A percentile compares a stretch with the other conserved stretches of the same genome.
Conservation (phyloP, 2,329 filamentous ascomycete genomes). For the Sarocladium brachiariae region DNA sequence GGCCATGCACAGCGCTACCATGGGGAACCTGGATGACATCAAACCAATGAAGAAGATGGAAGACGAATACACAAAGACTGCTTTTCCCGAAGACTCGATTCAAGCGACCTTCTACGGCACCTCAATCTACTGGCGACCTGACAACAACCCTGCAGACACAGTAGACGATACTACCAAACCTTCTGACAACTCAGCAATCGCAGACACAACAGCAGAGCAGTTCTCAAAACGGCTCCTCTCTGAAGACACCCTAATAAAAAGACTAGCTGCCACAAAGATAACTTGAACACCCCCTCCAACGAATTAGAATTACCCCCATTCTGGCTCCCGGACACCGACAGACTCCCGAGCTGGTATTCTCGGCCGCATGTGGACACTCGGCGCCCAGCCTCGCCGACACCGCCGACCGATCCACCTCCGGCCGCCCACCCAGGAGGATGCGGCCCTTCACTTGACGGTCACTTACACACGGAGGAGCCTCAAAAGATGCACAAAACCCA, state of each 20-base stretch:
- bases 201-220: no score
- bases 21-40: slow-evolving; percentile 17
- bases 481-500: not conserved
- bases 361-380: no score
- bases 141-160: not conserved
- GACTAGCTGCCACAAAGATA: not conserved
- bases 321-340: no score
- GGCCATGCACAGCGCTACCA: slow-evolving; percentile 10
- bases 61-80: slow-evolving; percentile 13
- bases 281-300: not conserved
- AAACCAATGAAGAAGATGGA: slow-evolving; percentile 21
- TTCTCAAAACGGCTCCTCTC: no score
- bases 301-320: no score
- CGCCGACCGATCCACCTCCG: slow-evolving; percentile 1
- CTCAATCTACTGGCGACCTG: slow-evolving; percentile 20
- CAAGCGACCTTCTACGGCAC: slow-evolving; percentile 20
- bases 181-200: no score
- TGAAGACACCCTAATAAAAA: not conserved
- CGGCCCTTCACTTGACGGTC: not conserved
- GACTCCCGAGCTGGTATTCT: no score
- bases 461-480: not conserved
- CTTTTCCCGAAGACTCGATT: slow-evolving; percentile 18
- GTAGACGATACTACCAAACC: not conserved
- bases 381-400: not conserved
- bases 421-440: not conserved